Conservation (phyloP, 1,139 yeast species). For the Martiniozyma asiatica region DNA sequence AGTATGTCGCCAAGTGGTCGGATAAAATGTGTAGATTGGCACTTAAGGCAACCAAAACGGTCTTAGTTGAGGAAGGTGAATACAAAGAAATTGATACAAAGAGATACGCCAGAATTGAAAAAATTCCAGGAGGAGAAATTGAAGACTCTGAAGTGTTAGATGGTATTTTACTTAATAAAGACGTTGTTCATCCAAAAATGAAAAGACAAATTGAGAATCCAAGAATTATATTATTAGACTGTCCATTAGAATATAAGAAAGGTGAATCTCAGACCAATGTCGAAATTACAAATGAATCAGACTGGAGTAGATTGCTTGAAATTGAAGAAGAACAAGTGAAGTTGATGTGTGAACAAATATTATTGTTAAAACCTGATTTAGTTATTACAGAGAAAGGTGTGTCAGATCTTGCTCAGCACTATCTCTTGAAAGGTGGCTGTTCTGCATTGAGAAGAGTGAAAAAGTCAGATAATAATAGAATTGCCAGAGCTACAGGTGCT, state of each 20-base stretch:
- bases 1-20: slow-evolving; percentile 87
- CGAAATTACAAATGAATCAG: slow-evolving; percentile 92
- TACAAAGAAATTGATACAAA: slow-evolving; percentile 85
- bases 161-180: slow-evolving; percentile 91
- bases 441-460: slow-evolving; percentile 90
- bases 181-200: slow-evolving; percentile 98
- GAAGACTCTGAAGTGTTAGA: slow-evolving; percentile 78
- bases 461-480: slow-evolving; percentile 92
- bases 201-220: slow-evolving; percentile 81
- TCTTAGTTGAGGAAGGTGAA: slow-evolving; percentile 53
- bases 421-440: slow-evolving; percentile 84
- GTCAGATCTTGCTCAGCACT: slow-evolving; percentile 95
- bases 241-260: slow-evolving; percentile 96
- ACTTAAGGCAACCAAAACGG: slow-evolving; percentile 78
- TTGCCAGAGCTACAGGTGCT: slow-evolving; percentile 96
- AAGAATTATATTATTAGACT: slow-evolving; percentile 75
- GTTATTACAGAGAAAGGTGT: slow-evolving; percentile 98
- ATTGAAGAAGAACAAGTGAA: slow-evolving; percentile 98
- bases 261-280: slow-evolving; percentile 98
- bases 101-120: slow-evolving; percentile 87
- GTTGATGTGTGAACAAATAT: slow-evolving; percentile 71
- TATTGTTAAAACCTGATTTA: slow-evolving; percentile 81
- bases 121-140: slow-evolving; percentile 96
- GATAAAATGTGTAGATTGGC: slow-evolving; percentile 85
- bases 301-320: slow-evolving; percentile 91